Conservation (phyloP, 106 monocot species). For the Ottelia alismoides region DNA sequence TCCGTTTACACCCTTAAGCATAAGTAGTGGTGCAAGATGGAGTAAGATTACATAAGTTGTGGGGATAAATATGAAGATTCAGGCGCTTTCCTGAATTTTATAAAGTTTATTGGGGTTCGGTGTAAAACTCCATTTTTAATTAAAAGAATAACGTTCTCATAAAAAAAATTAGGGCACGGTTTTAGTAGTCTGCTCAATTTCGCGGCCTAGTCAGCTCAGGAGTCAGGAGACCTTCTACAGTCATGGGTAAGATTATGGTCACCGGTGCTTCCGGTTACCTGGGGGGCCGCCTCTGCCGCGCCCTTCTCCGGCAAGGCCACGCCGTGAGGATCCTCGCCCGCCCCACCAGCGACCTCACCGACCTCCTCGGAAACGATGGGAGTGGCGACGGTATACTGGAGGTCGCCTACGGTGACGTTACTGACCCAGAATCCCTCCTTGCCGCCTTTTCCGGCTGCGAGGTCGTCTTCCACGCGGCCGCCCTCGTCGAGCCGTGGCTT, state of each 20-base stretch:
- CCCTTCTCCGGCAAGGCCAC: constrained; percentile 41
- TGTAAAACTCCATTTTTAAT: no score
- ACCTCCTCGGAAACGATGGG: constrained; percentile 2
- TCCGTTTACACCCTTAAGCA: no score
- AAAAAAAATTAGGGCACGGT: no score
- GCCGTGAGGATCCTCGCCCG: constrained; percentile 58
- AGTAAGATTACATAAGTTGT: no score
- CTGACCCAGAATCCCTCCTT: constrained; percentile 51
- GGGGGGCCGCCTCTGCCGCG: constrained; percentile 58
- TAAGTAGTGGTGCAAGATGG: no score
- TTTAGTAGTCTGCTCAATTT: no score
- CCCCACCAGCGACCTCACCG: constrained; percentile 41
- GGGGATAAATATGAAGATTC: no score
- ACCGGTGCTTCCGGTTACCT: constrained; percentile 90
- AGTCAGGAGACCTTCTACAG: no score
- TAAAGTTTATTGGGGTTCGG: no score
- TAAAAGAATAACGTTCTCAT: no score
- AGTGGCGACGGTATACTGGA: constrained; percentile 11
- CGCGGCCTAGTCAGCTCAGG: no score
- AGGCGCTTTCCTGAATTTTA: no score
- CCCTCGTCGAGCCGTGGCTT: constrained; percentile 82
- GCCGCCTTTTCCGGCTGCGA: constrained; percentile 58
- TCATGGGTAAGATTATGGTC: constrained; percentile 41
- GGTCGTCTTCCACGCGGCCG: constrained; percentile 68
- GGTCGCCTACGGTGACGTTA: constrained; percentile 82